Evolutionary conservation across 257 asterid species (phyloP).

Genomic region (Euphrasia confusa): DNA sequence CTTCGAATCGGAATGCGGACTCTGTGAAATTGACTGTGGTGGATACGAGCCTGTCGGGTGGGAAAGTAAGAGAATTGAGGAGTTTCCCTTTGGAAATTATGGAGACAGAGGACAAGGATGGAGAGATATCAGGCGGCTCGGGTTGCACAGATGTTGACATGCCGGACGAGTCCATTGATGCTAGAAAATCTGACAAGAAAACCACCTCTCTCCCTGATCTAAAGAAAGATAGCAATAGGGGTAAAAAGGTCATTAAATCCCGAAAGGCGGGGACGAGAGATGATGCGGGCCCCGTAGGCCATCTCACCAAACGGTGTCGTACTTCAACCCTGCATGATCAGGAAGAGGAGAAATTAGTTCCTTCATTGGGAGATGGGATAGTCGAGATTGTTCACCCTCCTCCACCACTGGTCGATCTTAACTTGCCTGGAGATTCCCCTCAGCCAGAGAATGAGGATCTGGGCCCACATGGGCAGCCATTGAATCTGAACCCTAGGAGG

Average conservation of each 20-base stretch:
- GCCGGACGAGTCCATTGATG: too few species aligned
- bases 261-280: constrained; percentile 9
- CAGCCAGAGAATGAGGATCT: constrained; percentile 28
- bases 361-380: background rate
- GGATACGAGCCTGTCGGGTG: constrained; percentile 48
- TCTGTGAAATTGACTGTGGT: constrained; percentile 40
- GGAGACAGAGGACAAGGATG: constrained; percentile 11
- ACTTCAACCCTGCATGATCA: constrained; percentile 26
- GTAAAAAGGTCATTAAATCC: constrained; percentile 26
- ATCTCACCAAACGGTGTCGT: constrained; percentile 30
- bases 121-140: constrained; percentile 11
- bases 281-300: constrained; percentile 22
- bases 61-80: constrained; percentile 40
- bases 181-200: too few species aligned
- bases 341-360: constrained; percentile 24
- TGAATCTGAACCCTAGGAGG: constrained; percentile 31
- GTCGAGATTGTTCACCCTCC: constrained; percentile 26
- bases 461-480: constrained; percentile 19
- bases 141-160: too few species aligned
- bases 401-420: constrained; percentile 39
- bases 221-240: constrained; percentile 20
- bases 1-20: constrained; percentile 28
- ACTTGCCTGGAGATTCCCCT: constrained; percentile 27
- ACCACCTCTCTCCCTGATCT: too few species aligned
- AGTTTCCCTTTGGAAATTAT: constrained; percentile 31